A percentile compares a stretch with the other conserved stretches of the same genome.
Conservation (phyloP, 129 eudicot species). For the Chrysanthemum lavandulifolium region DNA sequence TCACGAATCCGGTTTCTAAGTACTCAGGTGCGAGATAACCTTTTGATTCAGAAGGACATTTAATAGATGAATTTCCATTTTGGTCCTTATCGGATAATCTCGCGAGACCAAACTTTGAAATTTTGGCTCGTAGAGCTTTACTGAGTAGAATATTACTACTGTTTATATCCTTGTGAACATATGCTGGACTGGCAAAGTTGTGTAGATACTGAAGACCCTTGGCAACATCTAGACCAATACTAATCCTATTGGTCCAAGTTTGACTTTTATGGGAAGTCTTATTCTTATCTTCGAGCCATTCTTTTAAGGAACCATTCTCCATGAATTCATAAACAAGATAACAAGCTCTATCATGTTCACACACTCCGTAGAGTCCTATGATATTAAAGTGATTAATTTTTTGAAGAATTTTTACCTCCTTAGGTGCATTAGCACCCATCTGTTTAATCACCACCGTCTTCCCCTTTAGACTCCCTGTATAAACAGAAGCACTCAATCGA, state of each 20-base stretch:
- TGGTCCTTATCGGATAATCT: constrained; percentile 39
- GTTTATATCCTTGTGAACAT: constrained; percentile 67
- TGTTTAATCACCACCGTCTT: constrained; percentile 43
- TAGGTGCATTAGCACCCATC: constrained; percentile 46
- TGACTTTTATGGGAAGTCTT: constrained; percentile 21
- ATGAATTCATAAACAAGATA: constrained; percentile 72
- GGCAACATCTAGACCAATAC: constrained; percentile 65
- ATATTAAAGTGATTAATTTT: constrained; percentile 65
- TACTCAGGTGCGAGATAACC: constrained; percentile 85
- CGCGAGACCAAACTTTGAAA: constrained; percentile 59
- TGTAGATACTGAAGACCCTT: constrained; percentile 69
- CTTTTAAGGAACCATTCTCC: constrained; percentile 56
- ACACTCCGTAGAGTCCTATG: constrained; percentile 61
- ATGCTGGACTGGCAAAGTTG: constrained; percentile 64
- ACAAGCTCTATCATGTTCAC: constrained; percentile 43
- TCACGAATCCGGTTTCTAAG: constrained; percentile 43
- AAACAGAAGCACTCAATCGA: constrained; percentile 49
- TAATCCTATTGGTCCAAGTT: constrained; percentile 54
- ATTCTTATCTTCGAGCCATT: constrained; percentile 47
- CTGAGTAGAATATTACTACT: constrained; percentile 57
- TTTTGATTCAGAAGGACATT: constrained; percentile 40
- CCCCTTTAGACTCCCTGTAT: constrained; percentile 48
- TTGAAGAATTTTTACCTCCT: constrained; percentile 53
- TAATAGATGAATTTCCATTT: constrained; percentile 35
- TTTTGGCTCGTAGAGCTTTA: constrained; percentile 58